Percentiles rank a stretch among this genome's conserved stretches.
These are phyloP conservation scores for Fusarium ambrosium DNA, from an alignment of 2,329 filamentous ascomycete species.

Conservation along the genomic window DNA sequence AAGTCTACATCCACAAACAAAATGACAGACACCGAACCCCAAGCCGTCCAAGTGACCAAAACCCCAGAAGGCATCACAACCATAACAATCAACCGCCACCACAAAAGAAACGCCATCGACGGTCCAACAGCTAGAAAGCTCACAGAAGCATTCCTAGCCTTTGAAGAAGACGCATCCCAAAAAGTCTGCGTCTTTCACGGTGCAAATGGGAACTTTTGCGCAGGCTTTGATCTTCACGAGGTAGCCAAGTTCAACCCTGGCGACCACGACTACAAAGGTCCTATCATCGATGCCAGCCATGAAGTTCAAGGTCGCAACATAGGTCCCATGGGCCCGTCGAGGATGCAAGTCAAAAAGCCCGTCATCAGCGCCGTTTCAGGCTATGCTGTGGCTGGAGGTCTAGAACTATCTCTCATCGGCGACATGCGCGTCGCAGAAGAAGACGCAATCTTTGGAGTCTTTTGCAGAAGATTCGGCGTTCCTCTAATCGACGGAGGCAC, in stretches of 20 bases:
- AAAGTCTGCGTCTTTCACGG: not conserved
- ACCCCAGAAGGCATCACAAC: conserved; percentile 61
- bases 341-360: conserved; percentile 1
- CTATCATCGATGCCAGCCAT: not conserved
- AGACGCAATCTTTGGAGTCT: conserved; percentile 67
- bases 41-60: conserved; percentile 35
- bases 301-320: not conserved
- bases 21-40: conserved; percentile 5
- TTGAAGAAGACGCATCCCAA: conserved; percentile 61
- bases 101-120: conserved; percentile 67
- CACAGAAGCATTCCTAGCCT: conserved; percentile 61
- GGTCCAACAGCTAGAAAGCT: conserved; percentile 61
- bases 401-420: conserved; percentile 13
- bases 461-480: conserved; percentile 62
- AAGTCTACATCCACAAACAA: not conserved
- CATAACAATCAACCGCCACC: conserved; percentile 67
- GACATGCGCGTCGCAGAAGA: conserved; percentile 68
- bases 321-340: not conserved
- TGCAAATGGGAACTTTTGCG: not conserved
- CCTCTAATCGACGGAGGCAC: conserved; percentile 60
- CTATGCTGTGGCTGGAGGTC: not conserved
- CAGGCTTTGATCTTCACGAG: not conserved
- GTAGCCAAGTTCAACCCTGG: not conserved
- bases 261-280: not conserved
- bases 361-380: not conserved